Evolutionary conservation across 306 rosid genomes (phyloP), one percentile per base, ranked within the genome.

Genomic region (Cicer pinnatifidum): DNA sequence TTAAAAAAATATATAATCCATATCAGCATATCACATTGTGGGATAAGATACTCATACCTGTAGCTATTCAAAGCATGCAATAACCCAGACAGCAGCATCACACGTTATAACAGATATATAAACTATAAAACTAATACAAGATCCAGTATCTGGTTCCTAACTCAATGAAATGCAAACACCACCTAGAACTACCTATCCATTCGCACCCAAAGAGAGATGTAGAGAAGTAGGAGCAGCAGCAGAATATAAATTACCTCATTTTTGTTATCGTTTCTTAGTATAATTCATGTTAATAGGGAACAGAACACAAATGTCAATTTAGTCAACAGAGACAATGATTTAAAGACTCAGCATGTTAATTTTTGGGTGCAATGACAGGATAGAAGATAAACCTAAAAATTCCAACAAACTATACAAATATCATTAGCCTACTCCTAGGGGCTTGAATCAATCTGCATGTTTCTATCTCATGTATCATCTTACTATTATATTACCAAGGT

Each of bases 121-220:
- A 58, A 19, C 44, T 44, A 61, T 59, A 20, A 67, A 67, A 61
- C 47, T 41, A 67, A 48, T 3, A 53, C 52, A 73, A 35, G 33
- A 78, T 23, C 33, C 37, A 33, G 54, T 33, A 46, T 11, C 4
- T 48, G 57, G 41, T 70, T 20, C 69, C 57, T 74, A 4, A 64
- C 67, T 66, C 59, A 12, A 73, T 65, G 69, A 51, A 63, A 51
- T 65, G 69, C 67, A 69, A 77, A 72, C 13, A 72, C 69, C 53
- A 16, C 46, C 10, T 46, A 77, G 37, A 72, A 67, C 38, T 58
- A 71, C 75, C 33, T 72, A 47, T 67, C 46, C 37, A 39, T 47
- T 69, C 8, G 8, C 20, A 16, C 46, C 56, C 17, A 37, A 61
- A 57, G 35, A 72, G 11, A 43, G 10, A 64, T 12, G 17, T 11